Conservation (phyloP, 805 yeast species). For the Yamadazyma kitorensis region DNA sequence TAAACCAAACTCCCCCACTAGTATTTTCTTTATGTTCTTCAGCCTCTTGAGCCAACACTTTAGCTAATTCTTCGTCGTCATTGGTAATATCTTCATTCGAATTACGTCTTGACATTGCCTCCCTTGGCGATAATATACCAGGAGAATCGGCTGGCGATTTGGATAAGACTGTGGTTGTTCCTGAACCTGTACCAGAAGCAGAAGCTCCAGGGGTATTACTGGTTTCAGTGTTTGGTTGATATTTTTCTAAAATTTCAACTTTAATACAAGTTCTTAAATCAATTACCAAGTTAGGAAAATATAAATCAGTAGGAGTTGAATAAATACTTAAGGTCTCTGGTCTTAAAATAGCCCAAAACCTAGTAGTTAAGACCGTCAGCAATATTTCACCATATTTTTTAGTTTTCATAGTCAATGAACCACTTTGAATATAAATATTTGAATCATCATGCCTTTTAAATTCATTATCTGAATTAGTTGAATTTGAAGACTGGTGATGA, state of each 20-base stretch:
- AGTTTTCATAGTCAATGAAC: conserved; percentile 37
- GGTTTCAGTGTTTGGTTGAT: conserved; percentile 21
- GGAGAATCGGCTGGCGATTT: conserved; percentile 5
- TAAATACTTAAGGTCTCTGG: conserved; percentile 68
- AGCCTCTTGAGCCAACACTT: conserved; percentile 16
- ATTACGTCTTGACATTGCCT: conserved; percentile 8
- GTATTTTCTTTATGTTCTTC: conserved; percentile 29
- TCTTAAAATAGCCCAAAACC: conserved; percentile 81
- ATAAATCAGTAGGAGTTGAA: conserved; percentile 70
- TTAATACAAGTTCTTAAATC: conserved; percentile 63
- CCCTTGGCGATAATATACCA: conserved; percentile 10
- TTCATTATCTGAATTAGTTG: conserved; percentile 2
- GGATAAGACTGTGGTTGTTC: background rate
- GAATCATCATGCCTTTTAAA: conserved; percentile 22
- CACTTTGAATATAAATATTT: conserved; percentile 26
- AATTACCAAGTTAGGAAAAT: conserved; percentile 76
- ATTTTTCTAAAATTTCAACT: conserved; percentile 49
- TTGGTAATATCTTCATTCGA: conserved; percentile 12
- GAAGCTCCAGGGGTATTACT: conserved; percentile 2
- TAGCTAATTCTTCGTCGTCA: conserved; percentile 26
- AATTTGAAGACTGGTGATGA: too few relatives aligned
- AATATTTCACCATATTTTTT: conserved; percentile 39
- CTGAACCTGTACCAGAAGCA: too few relatives aligned
- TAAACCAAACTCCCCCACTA: conserved; percentile 48
- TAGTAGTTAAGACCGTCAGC: conserved; percentile 33